These are phyloP conservation scores for Candida sanyaensis DNA, from an alignment of 1,139 yeast species.

Conservation along the genomic window DNA sequence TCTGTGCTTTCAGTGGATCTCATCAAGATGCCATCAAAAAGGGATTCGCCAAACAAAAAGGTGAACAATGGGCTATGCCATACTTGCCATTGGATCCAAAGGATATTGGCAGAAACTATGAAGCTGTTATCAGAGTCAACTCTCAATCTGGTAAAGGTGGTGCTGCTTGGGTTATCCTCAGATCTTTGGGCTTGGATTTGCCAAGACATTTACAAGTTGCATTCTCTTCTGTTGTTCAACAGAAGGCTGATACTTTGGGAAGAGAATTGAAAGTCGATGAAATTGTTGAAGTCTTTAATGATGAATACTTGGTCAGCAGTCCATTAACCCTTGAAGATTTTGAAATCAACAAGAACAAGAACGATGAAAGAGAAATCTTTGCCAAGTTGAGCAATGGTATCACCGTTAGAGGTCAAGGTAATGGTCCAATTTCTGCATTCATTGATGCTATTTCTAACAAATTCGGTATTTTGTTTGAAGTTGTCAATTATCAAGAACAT, in stretches of 20 bases:
- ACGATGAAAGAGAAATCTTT: slow-evolving; percentile 30
- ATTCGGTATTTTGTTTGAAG: slow-evolving; percentile 39
- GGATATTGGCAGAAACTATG: slow-evolving; percentile 95
- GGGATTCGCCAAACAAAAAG: slow-evolving; percentile 67
- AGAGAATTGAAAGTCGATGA: slow-evolving; percentile 82
- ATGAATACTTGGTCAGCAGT: slow-evolving; percentile 47
- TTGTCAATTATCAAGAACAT: slow-evolving; percentile 46
- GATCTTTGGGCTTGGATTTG: slow-evolving; percentile 84
- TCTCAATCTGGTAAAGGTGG: slow-evolving; percentile 99
- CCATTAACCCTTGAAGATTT: slow-evolving; percentile 35
- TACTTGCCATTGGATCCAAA: slow-evolving; percentile 95
- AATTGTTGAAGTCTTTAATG: slow-evolving; percentile 72
- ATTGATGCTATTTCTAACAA: slow-evolving; percentile 40
- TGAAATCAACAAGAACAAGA: slow-evolving; percentile 29
- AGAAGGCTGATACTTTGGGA: slow-evolving; percentile 77
- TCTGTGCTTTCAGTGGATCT: slow-evolving; percentile 94
- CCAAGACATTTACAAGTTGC: slow-evolving; percentile 92
- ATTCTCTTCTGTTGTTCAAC: slow-evolving; percentile 83
- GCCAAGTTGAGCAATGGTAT: slow-evolving; percentile 28
- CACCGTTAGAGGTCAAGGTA: slow-evolving; percentile 70
- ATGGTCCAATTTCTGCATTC: slow-evolving; percentile 86
- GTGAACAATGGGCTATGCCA: slow-evolving; percentile 76
- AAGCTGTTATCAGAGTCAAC: slow-evolving; percentile 96
- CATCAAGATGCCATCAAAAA: slow-evolving; percentile 99
- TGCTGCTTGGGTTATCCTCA: slow-evolving; percentile 94